Conservation (phyloP, 176 grass and related monocot genomes). For the Aegilops bicornis region DNA sequence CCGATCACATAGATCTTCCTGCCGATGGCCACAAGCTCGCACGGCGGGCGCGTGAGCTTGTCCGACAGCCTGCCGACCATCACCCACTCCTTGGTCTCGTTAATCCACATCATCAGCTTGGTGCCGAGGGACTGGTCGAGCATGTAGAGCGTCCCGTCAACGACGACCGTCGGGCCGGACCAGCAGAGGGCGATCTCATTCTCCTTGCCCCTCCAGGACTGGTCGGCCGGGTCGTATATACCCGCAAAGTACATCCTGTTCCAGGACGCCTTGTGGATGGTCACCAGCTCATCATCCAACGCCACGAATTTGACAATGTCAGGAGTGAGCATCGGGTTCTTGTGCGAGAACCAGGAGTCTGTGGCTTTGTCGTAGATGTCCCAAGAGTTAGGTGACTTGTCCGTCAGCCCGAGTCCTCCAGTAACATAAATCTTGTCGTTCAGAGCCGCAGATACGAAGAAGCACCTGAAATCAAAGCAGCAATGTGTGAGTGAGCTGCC, state of each 20-base stretch:
- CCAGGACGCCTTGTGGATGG: conserved; percentile 60
- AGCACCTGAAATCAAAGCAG: conserved; percentile 52
- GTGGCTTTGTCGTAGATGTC: conserved; percentile 59
- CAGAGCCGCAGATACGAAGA: conserved; percentile 52
- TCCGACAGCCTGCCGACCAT: conserved; percentile 59
- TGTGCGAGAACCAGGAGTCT: conserved; percentile 56
- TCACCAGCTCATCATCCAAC: conserved; percentile 51
- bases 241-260: conserved; percentile 61
- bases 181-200: conserved; percentile 59
- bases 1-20: conserved; percentile 61
- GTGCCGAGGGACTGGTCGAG: conserved; percentile 47
- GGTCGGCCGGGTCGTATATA: conserved; percentile 49
- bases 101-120: conserved; percentile 57
- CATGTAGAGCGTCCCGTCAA: conserved; percentile 59
- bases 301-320: conserved; percentile 64
- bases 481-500: fast-evolving
- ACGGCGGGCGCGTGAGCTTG: conserved; percentile 34
- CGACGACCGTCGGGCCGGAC: conserved; percentile 51
- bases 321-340: conserved; percentile 56
- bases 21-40: conserved; percentile 45
- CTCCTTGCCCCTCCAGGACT: conserved; percentile 46
- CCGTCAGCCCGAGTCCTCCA: conserved; percentile 45
- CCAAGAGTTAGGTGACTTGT: conserved; percentile 70
- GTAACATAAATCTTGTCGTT: conserved; percentile 60
- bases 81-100: conserved; percentile 50